Evolutionary conservation across 225 moss, liverwort and hornwort genomes (phyloP).

Genomic region (Marchantia paleacea): DNA sequence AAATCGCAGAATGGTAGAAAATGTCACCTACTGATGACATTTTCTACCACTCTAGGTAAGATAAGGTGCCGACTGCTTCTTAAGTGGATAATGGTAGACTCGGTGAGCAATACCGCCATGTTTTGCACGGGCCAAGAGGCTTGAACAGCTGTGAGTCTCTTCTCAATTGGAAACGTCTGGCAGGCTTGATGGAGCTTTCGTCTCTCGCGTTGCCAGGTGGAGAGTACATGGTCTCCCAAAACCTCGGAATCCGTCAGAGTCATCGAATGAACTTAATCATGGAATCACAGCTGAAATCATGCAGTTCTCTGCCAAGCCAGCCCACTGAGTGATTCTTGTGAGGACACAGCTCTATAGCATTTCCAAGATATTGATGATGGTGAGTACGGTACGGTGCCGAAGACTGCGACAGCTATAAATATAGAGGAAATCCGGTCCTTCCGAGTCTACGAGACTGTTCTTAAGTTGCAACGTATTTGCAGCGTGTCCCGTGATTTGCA

Average conservation of each 20-base stretch:
- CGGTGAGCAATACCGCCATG: background rate
- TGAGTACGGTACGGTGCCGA: too few relatives aligned
- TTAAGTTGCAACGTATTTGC: too few relatives aligned
- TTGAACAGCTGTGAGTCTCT: background rate
- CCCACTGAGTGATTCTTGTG: background rate
- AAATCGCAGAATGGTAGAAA: background rate
- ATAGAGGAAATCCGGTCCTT: too few relatives aligned
- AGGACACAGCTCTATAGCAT: too few relatives aligned
- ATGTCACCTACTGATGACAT: background rate
- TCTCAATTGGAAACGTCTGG: slow-evolving; percentile 4
- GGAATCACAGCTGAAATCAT: background rate
- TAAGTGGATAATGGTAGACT: background rate
- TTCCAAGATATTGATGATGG: too few relatives aligned
- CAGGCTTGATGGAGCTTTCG: slow-evolving; percentile 5
- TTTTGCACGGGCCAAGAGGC: slow-evolving; percentile 7
- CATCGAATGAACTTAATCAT: background rate
- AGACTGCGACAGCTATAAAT: too few relatives aligned
- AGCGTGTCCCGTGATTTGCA: too few relatives aligned
- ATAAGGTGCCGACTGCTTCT: background rate
- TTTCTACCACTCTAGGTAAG: background rate
- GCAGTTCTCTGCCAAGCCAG: background rate
- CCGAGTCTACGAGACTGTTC: too few relatives aligned
- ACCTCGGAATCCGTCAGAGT: background rate
- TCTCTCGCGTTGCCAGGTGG: slow-evolving; percentile 13
- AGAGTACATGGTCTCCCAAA: background rate